A percentile compares a stretch with the other conserved stretches of the same genome.
These are phyloP conservation scores for Neonectria magnoliae DNA, from an alignment of 2,329 filamentous ascomycete genomes.

Conservation along the genomic window DNA sequence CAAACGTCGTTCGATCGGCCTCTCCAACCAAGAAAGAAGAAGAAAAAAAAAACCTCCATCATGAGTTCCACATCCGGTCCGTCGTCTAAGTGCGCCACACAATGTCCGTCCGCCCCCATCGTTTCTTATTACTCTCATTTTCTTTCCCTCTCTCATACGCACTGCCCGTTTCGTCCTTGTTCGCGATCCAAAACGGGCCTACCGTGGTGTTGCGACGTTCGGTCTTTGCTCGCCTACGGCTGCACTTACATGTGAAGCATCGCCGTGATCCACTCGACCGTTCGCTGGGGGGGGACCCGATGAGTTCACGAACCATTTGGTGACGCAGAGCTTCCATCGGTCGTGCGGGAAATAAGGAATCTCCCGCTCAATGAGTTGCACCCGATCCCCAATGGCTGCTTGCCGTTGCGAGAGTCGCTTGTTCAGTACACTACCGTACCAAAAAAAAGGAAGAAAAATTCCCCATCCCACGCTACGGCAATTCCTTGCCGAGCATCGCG, in stretches of 20 bases:
- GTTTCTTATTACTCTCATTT: background rate
- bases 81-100: background rate
- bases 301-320: background rate
- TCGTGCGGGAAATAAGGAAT: background rate
- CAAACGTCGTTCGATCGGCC: background rate
- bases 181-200: background rate
- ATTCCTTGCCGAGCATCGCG: slow-evolving; percentile 39
- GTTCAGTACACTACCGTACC: background rate
- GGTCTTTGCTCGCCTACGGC: background rate
- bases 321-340: background rate
- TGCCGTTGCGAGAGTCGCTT: slow-evolving; percentile 1
- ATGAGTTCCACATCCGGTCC: background rate
- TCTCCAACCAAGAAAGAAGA: background rate
- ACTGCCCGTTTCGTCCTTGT: background rate
- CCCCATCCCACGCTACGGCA: slow-evolving; percentile 38
- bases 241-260: background rate
- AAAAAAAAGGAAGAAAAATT: background rate
- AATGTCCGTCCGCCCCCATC: background rate
- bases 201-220: background rate
- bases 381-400: background rate
- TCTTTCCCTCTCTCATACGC: background rate
- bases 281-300: background rate
- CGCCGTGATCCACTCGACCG: background rate
- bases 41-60: background rate
- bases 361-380: too few relatives aligned